Conservation (phyloP, 768 basidiomycete species). For the Gelatoporia subvermispora region DNA sequence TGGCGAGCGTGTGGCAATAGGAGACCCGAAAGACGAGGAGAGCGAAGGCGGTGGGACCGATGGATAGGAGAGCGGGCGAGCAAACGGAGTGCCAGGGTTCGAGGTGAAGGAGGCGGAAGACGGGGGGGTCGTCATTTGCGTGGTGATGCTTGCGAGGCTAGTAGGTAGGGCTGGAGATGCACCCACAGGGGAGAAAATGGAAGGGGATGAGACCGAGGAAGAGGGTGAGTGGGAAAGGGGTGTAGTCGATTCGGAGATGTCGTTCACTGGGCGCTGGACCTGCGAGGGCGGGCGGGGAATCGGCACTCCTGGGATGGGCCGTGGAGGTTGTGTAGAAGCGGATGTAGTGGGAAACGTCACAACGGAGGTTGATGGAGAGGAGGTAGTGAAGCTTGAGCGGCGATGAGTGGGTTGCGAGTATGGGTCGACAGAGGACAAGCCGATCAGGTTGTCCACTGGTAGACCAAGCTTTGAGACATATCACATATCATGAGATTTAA, state of each 20-base stretch:
- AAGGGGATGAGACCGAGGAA: slow-evolving; percentile 63
- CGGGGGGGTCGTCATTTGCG: slow-evolving; percentile 71
- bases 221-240: slow-evolving; percentile 62
- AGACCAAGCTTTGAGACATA: slow-evolving; percentile 51
- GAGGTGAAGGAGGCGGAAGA: slow-evolving; percentile 52
- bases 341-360: slow-evolving; percentile 27
- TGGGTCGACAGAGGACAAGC: slow-evolving; percentile 60
- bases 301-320: slow-evolving; percentile 54
- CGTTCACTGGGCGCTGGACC: slow-evolving; percentile 49
- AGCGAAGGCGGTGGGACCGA: slow-evolving; percentile 70
- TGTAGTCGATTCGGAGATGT: slow-evolving; percentile 49
- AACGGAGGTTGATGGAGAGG: slow-evolving; percentile 46
- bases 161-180: slow-evolving; percentile 44
- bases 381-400: slow-evolving; percentile 38
- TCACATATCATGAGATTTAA: neutral
- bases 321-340: slow-evolving; percentile 18
- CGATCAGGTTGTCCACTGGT: slow-evolving; percentile 75
- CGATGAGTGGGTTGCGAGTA: slow-evolving; percentile 69
- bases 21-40: slow-evolving; percentile 43
- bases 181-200: slow-evolving; percentile 57
- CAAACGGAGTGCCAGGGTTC: slow-evolving; percentile 29
- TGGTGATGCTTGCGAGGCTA: slow-evolving; percentile 53
- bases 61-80: slow-evolving; percentile 61
- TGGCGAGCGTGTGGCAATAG: slow-evolving; percentile 13
- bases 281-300: slow-evolving; percentile 71